A percentile compares a stretch with the other conserved stretches of the same genome.
Evolutionary conservation across 164 flowering plant species (phyloP).

Genomic region (Akebia trifoliata): DNA sequence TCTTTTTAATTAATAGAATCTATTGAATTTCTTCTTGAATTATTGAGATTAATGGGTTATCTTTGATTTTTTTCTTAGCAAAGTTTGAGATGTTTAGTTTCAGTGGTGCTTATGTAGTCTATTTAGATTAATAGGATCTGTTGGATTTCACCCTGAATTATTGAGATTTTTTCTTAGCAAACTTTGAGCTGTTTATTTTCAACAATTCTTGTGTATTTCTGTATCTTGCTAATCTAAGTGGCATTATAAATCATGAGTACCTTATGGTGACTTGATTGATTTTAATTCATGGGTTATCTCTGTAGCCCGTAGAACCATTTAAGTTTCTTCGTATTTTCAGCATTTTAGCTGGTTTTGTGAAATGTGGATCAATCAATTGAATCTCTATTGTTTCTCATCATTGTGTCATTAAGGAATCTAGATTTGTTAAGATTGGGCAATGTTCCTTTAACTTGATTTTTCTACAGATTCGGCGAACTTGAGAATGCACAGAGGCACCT

Average conservation of each 20-base stretch:
- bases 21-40: background rate
- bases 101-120: too few species aligned
- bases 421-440: background rate
- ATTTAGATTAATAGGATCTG: background rate
- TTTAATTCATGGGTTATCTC: too few species aligned
- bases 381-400: conserved; percentile 1
- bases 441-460: conserved; percentile 1
- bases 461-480: conserved; percentile 66
- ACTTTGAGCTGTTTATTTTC: too few species aligned
- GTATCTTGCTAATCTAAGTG: too few species aligned
- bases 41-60: background rate
- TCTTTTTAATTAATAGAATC: background rate
- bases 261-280: too few species aligned
- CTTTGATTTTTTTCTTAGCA: background rate
- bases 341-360: background rate
- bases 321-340: background rate
- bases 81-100: background rate
- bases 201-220: too few species aligned
- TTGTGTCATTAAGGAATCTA: background rate
- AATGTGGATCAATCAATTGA: background rate
- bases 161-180: too few species aligned
- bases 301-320: too few species aligned
- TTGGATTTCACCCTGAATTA: background rate
- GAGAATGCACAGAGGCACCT: conserved; percentile 72
- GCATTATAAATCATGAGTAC: too few species aligned